Conservation (phyloP, 1,139 yeast species). For the Yamadazyma atlantica region DNA sequence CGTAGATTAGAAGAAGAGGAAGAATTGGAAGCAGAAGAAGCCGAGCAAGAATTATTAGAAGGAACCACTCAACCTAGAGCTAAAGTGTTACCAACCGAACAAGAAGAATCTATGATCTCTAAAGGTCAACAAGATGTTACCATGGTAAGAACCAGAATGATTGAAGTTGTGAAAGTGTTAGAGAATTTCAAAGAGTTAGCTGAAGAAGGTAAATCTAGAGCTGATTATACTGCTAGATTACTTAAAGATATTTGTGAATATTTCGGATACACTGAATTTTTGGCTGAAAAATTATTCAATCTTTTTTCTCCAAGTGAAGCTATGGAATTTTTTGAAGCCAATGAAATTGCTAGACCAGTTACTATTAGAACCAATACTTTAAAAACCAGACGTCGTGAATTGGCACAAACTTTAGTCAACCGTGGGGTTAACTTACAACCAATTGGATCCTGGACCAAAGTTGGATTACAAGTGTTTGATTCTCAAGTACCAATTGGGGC, state of each 20-base stretch:
- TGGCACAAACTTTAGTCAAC: conserved; percentile 92
- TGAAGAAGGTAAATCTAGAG: conserved; percentile 83
- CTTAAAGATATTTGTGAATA: conserved; percentile 85
- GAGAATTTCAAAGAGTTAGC: conserved; percentile 85
- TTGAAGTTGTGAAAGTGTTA: conserved; percentile 92
- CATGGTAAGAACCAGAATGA: conserved; percentile 86
- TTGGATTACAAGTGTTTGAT: conserved; percentile 94
- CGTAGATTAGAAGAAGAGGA: conserved; percentile 70
- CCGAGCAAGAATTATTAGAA: conserved; percentile 69
- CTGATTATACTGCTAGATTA: conserved; percentile 76
- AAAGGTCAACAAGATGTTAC: conserved; percentile 72
- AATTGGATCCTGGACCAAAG: conserved; percentile 97
- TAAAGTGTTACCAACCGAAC: conserved; percentile 61
- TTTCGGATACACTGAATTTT: conserved; percentile 93
- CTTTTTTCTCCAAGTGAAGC: conserved; percentile 95
- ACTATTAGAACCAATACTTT: conserved; percentile 96
- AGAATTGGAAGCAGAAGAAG: conserved; percentile 71
- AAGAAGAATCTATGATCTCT: conserved; percentile 50
- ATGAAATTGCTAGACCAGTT: conserved; percentile 94
- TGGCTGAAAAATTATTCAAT: conserved; percentile 90
- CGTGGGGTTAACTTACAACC: conserved; percentile 98
- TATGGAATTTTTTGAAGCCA: conserved; percentile 96
- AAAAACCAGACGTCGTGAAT: conserved; percentile 90
- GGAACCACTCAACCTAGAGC: conserved; percentile 70
- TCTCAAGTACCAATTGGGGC: conserved; percentile 99